phyloP scores from a whole-genome alignment of 345 rosid species.

The Acer campestre region DNA sequence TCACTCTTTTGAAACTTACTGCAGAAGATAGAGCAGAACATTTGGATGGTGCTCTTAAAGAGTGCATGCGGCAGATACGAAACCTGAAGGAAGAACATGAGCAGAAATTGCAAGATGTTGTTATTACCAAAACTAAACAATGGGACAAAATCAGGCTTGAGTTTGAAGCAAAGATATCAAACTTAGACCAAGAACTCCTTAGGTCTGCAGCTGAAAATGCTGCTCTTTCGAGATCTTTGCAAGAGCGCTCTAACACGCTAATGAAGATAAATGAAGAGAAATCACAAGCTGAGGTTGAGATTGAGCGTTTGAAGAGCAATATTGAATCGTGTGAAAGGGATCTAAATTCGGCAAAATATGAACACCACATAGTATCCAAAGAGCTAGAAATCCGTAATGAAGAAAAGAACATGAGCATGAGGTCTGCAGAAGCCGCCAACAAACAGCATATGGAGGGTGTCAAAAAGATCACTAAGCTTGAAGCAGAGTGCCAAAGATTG shows the following conservation, averaged over 20 bases:
- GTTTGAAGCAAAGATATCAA: constrained; percentile 63
- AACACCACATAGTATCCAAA: constrained; percentile 70
- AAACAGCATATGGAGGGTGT: constrained; percentile 90
- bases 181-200: constrained; percentile 79
- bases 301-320: constrained; percentile 79
- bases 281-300: constrained; percentile 80
- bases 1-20: constrained; percentile 80
- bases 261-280: constrained; percentile 75
- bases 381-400: constrained; percentile 95
- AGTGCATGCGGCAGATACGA: constrained; percentile 95
- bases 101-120: constrained; percentile 72
- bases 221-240: constrained; percentile 77
- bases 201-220: constrained; percentile 79
- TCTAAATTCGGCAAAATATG: constrained; percentile 81
- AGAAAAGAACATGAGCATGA: constrained; percentile 95
- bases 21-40: constrained; percentile 88
- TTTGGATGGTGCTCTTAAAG: constrained; percentile 95
- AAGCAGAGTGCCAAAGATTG: constrained; percentile 93
- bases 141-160: constrained; percentile 76
- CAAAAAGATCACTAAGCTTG: constrained; percentile 87
- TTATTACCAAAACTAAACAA: constrained; percentile 62
- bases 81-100: constrained; percentile 93
- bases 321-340: constrained; percentile 89
- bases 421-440: constrained; percentile 90
- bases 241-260: constrained; percentile 83